These are phyloP conservation scores for Umbelopsis vinacea DNA, from an alignment of 192 early-diverging fungal genomes.

Conservation along the genomic window DNA sequence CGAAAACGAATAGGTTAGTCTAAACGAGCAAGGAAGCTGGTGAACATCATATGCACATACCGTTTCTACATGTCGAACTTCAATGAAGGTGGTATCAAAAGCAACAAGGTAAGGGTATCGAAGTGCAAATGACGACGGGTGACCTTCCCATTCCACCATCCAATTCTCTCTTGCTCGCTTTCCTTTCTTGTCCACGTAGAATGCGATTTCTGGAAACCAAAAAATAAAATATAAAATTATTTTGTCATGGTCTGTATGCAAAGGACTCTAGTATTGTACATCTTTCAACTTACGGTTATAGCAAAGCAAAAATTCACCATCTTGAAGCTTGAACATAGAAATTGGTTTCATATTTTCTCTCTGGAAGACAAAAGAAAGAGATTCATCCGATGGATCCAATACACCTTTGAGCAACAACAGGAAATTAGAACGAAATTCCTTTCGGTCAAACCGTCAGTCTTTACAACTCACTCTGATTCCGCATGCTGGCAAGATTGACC, in stretches of 20 bases:
- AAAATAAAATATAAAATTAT: background rate
- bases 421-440: background rate
- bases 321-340: conserved; percentile 78
- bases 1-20: background rate
- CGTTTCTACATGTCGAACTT: conserved; percentile 82
- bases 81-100: conserved; percentile 89
- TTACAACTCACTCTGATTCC: conserved; percentile 64
- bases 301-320: conserved; percentile 86
- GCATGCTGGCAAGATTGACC: conserved; percentile 81
- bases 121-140: conserved; percentile 83
- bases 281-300: conserved; percentile 75
- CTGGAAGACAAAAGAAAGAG: conserved; percentile 77
- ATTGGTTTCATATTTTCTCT: conserved; percentile 81
- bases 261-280: too few relatives aligned
- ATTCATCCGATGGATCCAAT: conserved; percentile 81
- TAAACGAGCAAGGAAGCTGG: conserved; percentile 10
- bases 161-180: conserved; percentile 71
- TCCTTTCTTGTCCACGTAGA: conserved; percentile 91
- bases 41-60: conserved; percentile 62
- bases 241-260: background rate
- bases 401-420: conserved; percentile 51
- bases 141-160: conserved; percentile 88
- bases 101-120: conserved; percentile 87
- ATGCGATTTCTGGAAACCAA: conserved; percentile 80
- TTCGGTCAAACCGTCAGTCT: background rate